These are phyloP conservation scores for Hyparrhenia diplandra DNA, from an alignment of 176 grass and related monocot species.

Conservation along the genomic window DNA sequence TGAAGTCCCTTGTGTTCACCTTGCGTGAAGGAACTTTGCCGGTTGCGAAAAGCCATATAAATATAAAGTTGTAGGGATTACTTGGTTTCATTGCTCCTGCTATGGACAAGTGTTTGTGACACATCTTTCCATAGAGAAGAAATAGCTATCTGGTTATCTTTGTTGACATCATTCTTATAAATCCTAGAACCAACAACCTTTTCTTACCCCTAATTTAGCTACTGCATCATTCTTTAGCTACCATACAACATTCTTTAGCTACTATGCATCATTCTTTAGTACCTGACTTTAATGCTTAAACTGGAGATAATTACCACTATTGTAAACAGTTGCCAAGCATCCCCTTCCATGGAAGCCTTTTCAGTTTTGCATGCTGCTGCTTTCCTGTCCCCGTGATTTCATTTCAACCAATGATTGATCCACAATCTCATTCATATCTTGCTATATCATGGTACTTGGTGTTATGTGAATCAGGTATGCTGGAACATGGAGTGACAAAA, in stretches of 20 bases:
- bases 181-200: neutral
- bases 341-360: neutral
- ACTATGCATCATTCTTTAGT: neutral
- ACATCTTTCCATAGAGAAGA: neutral
- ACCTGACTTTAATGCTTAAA: neutral
- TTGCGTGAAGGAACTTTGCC: neutral
- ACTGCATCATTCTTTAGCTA: neutral
- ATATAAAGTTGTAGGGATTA: neutral
- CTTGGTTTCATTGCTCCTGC: neutral
- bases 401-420: neutral
- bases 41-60: neutral
- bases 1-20: neutral
- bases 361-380: neutral
- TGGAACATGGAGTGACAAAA: slow-evolving; percentile 88
- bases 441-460: neutral
- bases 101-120: neutral
- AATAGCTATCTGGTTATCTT: neutral
- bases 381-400: neutral
- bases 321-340: neutral
- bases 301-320: neutral
- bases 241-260: neutral
- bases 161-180: neutral
- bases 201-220: neutral
- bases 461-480: slow-evolving; percentile 63
- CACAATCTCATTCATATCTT: neutral